Conservation (phyloP, 2,329 filamentous ascomycete genomes). For the Xylaria arbuscula region DNA sequence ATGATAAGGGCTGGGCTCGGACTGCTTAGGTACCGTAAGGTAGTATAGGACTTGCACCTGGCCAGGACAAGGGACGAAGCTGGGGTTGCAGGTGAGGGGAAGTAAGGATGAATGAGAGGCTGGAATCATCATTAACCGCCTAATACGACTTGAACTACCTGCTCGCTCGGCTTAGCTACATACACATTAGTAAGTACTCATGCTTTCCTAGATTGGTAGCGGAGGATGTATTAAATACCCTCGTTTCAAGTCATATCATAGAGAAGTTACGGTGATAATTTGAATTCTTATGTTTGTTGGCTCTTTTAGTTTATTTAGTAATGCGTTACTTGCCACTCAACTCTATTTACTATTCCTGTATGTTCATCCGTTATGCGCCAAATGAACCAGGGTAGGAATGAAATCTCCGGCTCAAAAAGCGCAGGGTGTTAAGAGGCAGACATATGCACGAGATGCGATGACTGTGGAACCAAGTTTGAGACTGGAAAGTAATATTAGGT, state of each 20-base stretch:
- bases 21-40: not conserved
- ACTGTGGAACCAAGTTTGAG: not conserved
- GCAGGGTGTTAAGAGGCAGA: too few relatives aligned
- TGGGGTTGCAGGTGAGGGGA: slow-evolving; percentile 17
- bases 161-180: not conserved
- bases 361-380: not conserved
- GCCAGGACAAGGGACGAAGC: slow-evolving; percentile 14
- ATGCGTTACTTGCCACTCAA: not conserved
- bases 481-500: slow-evolving; percentile 23
- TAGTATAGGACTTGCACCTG: slow-evolving; percentile 1
- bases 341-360: too few relatives aligned
- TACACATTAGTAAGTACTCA: not conserved
- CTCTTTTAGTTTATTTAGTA: not conserved
- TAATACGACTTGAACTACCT: not conserved
- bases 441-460: too few relatives aligned
- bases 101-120: not conserved
- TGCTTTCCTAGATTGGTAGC: not conserved
- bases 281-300: not conserved
- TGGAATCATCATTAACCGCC: not conserved
- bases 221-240: not conserved
- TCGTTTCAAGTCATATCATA: not conserved
- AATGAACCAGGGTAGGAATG: not conserved
- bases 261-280: not conserved
- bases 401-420: too few relatives aligned
- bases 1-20: slow-evolving; percentile 6